phyloP scores from a whole-genome alignment of 2,329 filamentous ascomycete genomes.

The Leptographium galeiforme region DNA sequence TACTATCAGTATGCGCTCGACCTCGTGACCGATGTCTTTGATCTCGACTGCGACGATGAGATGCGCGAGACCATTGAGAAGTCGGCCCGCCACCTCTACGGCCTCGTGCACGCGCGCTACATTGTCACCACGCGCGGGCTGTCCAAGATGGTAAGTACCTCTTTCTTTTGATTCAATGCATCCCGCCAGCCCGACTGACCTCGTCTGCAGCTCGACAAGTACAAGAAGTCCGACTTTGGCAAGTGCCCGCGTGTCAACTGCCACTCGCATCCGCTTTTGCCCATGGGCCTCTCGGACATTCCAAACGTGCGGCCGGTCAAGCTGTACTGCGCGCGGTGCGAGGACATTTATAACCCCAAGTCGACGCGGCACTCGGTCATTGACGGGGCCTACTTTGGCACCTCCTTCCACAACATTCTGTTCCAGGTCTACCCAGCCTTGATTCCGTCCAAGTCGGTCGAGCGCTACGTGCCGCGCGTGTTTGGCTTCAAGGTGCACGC shows the following conservation, averaged over 20 bases:
- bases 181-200: not conserved
- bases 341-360: conserved; percentile 98
- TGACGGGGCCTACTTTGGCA: conserved; percentile 95
- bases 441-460: conserved; percentile 70
- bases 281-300: conserved; percentile 86
- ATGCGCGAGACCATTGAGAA: conserved; percentile 98
- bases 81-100: conserved; percentile 88
- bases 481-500: conserved; percentile 96
- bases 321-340: conserved; percentile 92
- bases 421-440: conserved; percentile 95
- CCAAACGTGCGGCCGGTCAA: conserved; percentile 84
- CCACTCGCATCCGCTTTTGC: conserved; percentile 81
- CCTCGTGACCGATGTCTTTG: conserved; percentile 94
- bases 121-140: conserved; percentile 91
- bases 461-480: conserved; percentile 74
- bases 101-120: conserved; percentile 88
- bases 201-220: conserved; percentile 75
- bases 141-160: conserved; percentile 71
- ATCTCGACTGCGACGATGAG: conserved; percentile 96
- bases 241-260: conserved; percentile 97
- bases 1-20: conserved; percentile 99
- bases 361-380: conserved; percentile 90
- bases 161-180: too few species aligned
- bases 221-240: conserved; percentile 95
- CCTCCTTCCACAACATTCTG: conserved; percentile 96